A percentile compares a stretch with the other conserved stretches of the same genome.
These are phyloP conservation scores for Helenozyma rhizophorensis DNA, from an alignment of 805 yeast species.

Conservation along the genomic window DNA sequence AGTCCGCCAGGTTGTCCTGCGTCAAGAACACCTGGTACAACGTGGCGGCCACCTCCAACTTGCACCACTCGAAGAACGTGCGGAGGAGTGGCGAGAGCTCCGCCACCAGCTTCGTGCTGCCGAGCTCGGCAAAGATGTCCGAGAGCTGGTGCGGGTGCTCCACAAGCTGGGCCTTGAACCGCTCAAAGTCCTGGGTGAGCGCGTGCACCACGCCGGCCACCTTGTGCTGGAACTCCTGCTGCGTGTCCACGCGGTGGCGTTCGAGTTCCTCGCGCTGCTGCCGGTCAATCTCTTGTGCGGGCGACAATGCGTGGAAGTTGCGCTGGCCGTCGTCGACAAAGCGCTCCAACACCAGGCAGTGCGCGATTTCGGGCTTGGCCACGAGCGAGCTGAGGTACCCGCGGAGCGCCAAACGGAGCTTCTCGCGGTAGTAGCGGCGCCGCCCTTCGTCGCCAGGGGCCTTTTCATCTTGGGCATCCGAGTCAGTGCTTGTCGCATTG, in stretches of 20 bases:
- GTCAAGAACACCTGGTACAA: slow-evolving; percentile 77
- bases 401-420: slow-evolving; percentile 69
- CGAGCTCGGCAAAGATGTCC: slow-evolving; percentile 62
- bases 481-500: neutral
- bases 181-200: slow-evolving; percentile 54
- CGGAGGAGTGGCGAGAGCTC: slow-evolving; percentile 64
- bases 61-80: slow-evolving; percentile 75
- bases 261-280: slow-evolving; percentile 59
- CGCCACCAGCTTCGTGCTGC: slow-evolving; percentile 44
- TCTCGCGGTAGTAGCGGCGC: slow-evolving; percentile 57
- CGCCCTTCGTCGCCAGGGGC: neutral
- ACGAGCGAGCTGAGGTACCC: slow-evolving; percentile 60
- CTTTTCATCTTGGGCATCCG: neutral
- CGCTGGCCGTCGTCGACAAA: slow-evolving; percentile 15
- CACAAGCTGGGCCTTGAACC: slow-evolving; percentile 52
- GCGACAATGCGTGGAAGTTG: slow-evolving; percentile 30
- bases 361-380: slow-evolving; percentile 51
- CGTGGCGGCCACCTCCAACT: slow-evolving; percentile 80
- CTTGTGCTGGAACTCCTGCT: slow-evolving; percentile 67
- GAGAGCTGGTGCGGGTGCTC: slow-evolving; percentile 51
- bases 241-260: slow-evolving; percentile 49
- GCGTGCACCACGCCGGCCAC: slow-evolving; percentile 54
- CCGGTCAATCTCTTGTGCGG: slow-evolving; percentile 51
- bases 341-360: slow-evolving; percentile 40
- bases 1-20: slow-evolving; percentile 74